Base-by-base conservation (phyloP, 75 land plant genomes). In the Azolla pinnata region DNA sequence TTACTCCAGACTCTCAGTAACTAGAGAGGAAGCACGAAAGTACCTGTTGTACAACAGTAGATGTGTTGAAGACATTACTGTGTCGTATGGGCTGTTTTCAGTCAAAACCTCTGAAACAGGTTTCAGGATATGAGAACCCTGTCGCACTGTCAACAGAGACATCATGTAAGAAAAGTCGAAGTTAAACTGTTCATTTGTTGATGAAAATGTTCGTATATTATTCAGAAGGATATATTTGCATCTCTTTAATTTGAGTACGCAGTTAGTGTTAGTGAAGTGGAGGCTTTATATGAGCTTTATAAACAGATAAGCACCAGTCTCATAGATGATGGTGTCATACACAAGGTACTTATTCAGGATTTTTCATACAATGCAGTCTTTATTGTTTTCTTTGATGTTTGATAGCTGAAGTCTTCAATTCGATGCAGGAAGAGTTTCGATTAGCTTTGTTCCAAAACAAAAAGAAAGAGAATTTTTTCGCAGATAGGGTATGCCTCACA, bases 381-480 rank as follows among this genome's bases (percentile, higher is more conserved):
- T n/a, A n/a, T n/a, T n/a, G n/a, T n/a, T n/a, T n/a, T n/a, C n/a
- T n/a, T n/a, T n/a, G n/a, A n/a, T n/a, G n/a, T n/a, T n/a, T n/a
- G n/a, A n/a, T n/a, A n/a, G n/a, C n/a, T n/a, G n/a, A n/a, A n/a
- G n/a, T n/a, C n/a, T n/a, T n/a, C 40, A 35, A 12, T 35, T 60
- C 16, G 29, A 27, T 66, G 2, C 61, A 89, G 96, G 96, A 89
- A 72, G 96, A 89, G 60, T 83, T 89, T 66, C 96, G 73, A 31
- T 69, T 89, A 51, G 96, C 96, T 9, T 49, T 89, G 4, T 89
- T 89, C 61, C 78, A 81, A 68, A 86, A 80, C 61, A 68, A 74
- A 44, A 83, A 83, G 70, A 80, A 87, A 49, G 80, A 86, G 62
- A 89, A 86, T 65, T 83, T 89, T 27, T 89, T 89, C 71, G 96